Conservation (phyloP, 2,329 filamentous ascomycete species). For the Botryotinia calthae region DNA sequence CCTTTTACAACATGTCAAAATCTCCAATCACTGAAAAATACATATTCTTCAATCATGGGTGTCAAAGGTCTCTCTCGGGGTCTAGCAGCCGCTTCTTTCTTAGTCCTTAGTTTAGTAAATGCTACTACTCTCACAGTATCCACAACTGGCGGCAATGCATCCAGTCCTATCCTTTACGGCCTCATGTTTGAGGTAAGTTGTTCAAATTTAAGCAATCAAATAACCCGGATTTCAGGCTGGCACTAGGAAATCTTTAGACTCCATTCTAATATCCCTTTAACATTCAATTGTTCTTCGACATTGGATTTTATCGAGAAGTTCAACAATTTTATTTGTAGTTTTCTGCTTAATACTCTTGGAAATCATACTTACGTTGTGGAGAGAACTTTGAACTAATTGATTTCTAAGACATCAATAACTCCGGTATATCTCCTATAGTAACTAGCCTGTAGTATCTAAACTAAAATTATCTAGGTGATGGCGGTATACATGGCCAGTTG, state of each 20-base stretch:
- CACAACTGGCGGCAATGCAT: conserved; percentile 26
- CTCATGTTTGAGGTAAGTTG: conserved; percentile 26
- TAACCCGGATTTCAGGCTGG: not conserved
- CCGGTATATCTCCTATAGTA: not conserved
- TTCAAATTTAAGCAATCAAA: not conserved
- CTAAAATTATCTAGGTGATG: conserved; percentile 47
- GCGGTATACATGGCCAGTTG: conserved; percentile 68
- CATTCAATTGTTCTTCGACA: not conserved
- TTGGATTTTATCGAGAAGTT: not conserved
- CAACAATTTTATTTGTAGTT: not conserved
- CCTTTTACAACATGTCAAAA: not conserved
- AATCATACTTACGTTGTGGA: not conserved
- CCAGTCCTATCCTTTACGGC: conserved; percentile 28
- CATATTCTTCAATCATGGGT: not conserved
- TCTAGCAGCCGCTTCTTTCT: not conserved
- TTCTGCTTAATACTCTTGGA: not conserved
- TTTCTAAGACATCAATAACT: conserved; percentile 19
- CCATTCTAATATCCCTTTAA: not conserved
- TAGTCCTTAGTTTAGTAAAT: not conserved
- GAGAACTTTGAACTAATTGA: not conserved
- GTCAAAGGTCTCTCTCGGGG: not conserved
- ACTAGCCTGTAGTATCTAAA: not conserved
- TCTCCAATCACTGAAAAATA: not conserved
- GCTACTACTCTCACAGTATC: conserved; percentile 22
- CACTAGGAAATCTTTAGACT: not conserved